Base-by-base conservation (phyloP, 192 early-diverging fungal genomes). In the Coemansia brasiliensis region DNA sequence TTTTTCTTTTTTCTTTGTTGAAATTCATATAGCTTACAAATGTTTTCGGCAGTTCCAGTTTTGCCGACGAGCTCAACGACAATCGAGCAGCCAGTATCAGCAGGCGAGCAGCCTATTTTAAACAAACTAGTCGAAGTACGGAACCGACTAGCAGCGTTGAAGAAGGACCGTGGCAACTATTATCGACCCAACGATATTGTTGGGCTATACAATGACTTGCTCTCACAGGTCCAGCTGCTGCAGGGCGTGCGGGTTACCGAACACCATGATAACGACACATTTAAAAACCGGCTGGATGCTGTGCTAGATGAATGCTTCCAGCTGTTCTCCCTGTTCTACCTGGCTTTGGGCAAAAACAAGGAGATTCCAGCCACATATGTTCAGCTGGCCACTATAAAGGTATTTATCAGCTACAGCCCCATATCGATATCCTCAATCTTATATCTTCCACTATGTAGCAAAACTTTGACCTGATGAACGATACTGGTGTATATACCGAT, bases 301-400 rank as follows among this genome's bases (percentile, higher is more conserved):
- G 83, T 89, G 25, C 70, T 91, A 12, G 89, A 91, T 46, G 89
- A 91, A 39, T 84, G 87, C 49, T 87, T 87, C 80, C 83, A 87
- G 26, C 74, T 91, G 32, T 83, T 91, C 26, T 91, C 89, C 22
- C 64, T 91, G 45, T 91, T 88, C 60, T 91, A 87, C 61, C 80
- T 91, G 78, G 84, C 84, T 18, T 63, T 89, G 43, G 89, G 89
- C 32, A 89, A 87, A 58, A 89, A 84, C 62, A 83, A 84, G 51
- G 89, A 91, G 63, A 83, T 86, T 52, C 87, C 89, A 6, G 89
- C 89, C 11, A 85, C 84, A 1, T 89, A 91, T 65, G 89, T 85
- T 0, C 89, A 91, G 54, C 73, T 91, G 41, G 82, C 86, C 0
- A 89, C 89, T 4, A 84, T 91, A 44, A 89, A 89, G 79, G 73